Base-by-base conservation (phyloP, 192 early-diverging fungal genomes). In the Umbelopsis isabellina region DNA sequence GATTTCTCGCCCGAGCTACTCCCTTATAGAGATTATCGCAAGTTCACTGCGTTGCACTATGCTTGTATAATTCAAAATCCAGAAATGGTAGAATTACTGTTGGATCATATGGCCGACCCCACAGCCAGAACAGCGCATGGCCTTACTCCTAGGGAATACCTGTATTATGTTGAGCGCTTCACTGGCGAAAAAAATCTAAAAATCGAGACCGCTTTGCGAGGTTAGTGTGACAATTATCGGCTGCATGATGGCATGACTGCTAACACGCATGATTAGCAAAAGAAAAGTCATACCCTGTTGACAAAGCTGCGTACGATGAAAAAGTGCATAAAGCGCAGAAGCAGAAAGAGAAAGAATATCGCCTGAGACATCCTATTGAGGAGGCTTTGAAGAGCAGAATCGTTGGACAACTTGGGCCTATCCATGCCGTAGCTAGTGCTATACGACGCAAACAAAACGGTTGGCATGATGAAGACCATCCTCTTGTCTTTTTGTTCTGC, bases 391-490 rank as follows among this genome's bases (percentile, higher is more conserved):
- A 77, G 35, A 49, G 67, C 13, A 49, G 74, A 25, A 80, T 83
- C 49, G 78, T 83, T 13, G 81, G 81, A 10, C 81, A 83, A 49
- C 55, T 76, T 22, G 79, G 78, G 12, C 81, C 81, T 11, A 83
- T 80, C 18, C 73, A 75, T 69, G 78, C 79, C 4, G 71, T 83
- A 22, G 81, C 81, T 22, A 77, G 75, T 52, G 81, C 81, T 1
- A 83, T 83, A 47, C 72, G 81, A 18, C 71, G 81, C 22, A 79
- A 80, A 55, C 78, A 83, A 48, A 83, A 83, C 67, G 81, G 81
- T 16, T 83, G 81, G 81, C 81, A 83, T 48, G 81, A 83, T 70
- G 78, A 80, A 30, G 81, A 83, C 13, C 79, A 79, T 46, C 81
- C 81, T 15, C 69, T 83, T 49, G 81, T 83, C 1, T 82, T 82